Base-by-base conservation (phyloP, 176 grass and related monocot genomes). In the Microstegium vimineum region DNA sequence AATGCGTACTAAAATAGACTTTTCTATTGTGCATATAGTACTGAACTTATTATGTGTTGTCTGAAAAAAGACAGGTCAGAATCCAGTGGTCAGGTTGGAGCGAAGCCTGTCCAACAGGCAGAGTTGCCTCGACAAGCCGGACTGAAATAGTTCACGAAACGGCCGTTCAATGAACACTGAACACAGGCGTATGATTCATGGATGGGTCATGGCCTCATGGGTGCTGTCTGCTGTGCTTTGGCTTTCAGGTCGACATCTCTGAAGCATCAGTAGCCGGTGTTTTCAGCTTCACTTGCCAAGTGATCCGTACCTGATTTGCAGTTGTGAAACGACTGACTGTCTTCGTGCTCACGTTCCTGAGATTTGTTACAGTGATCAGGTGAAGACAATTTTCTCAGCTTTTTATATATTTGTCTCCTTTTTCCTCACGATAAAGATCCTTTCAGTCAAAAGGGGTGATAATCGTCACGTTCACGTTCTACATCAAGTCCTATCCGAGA, bases 391-490 rank as follows among this genome's bases (percentile, higher is more conserved):
- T 35, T 71, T 46, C 27, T 77, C 27, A 10, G 10, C 35, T 80
- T n/a, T n/a, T 71, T 33, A 52, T 18, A 42, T 11, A 33, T 36
- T 63, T 65, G 10, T 35, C 35, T 46, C 23, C 34, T 37, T 78
- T 79, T 77, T 59, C 66, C 47, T 78, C 73, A 73, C 45, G 37
- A 46, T 57, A 76, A 85, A 17, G 34, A 57, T 69, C 51, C 47
- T 66, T 42, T 6, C 60, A 82, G 83, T 89, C 87, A 82, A 82
- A 4, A 42, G 14, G 27, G 28, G 28, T 26, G 77, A 81, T 72
- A 28, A 63, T 63, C 12, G 6, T 63, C 78, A 71, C 60, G 32
- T 41, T 85, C 27, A 84, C 8, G 75, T 65, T 62, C 36, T 41
- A 4, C 20, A 47, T 9, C 26, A 0, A 42, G 71, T 69, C 82